Conservation (phyloP, 1,139 yeast genomes). For the Kluyveromyces sp. region DNA sequence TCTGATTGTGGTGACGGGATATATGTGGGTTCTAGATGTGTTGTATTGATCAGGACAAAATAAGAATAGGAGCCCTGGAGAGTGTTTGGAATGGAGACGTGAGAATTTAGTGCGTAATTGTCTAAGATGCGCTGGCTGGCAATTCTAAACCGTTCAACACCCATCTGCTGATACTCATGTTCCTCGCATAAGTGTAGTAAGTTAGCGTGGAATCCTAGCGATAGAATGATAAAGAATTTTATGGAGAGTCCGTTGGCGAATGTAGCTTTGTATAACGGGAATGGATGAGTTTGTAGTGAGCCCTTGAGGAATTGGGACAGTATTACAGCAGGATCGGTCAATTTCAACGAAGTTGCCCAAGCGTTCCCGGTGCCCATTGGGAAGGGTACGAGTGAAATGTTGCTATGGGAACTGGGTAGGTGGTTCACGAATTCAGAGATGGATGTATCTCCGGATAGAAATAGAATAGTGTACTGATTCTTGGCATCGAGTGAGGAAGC, state of each 20-base stretch:
- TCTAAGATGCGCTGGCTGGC: conserved; percentile 57
- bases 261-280: conserved; percentile 47
- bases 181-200: conserved; percentile 70
- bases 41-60: conserved; percentile 54
- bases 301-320: conserved; percentile 35
- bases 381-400: conserved; percentile 39
- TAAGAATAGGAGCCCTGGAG: conserved; percentile 50
- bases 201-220: conserved; percentile 85
- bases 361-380: conserved; percentile 91
- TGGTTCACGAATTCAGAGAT: conserved; percentile 67
- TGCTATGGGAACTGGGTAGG: conserved; percentile 22
- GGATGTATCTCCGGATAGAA: conserved; percentile 84
- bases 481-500: conserved; percentile 28
- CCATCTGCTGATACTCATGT: conserved; percentile 56
- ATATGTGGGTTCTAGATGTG: conserved; percentile 60
- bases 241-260: conserved; percentile 43
- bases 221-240: conserved; percentile 59
- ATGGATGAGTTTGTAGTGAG: conserved; percentile 36
- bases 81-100: conserved; percentile 7
- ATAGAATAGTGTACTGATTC: conserved; percentile 39
- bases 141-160: conserved; percentile 55
- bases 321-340: conserved; percentile 41
- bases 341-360: conserved; percentile 53
- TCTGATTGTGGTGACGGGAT: conserved; percentile 65
- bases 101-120: conserved; percentile 15